phyloP scores from a whole-genome alignment of 306 rosid species.

The Vigna nakashimae region DNA sequence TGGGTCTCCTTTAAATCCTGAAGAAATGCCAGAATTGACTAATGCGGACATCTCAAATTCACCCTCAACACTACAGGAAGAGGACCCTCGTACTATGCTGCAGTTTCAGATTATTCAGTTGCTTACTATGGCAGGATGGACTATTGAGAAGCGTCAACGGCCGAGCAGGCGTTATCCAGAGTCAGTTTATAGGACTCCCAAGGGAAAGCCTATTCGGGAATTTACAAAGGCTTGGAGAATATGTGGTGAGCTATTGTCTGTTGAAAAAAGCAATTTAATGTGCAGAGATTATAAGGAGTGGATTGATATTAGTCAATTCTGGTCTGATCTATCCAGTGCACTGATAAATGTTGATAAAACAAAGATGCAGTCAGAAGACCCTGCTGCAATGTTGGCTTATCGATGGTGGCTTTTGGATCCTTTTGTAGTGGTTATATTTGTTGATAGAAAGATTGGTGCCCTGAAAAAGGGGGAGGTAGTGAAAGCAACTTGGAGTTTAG shows the following conservation, averaged over 20 bases:
- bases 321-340: constrained; percentile 75
- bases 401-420: constrained; percentile 90
- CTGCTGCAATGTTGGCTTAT: constrained; percentile 60
- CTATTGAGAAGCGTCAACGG: constrained; percentile 76
- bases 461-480: constrained; percentile 87
- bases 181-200: constrained; percentile 80
- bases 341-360: constrained; percentile 64
- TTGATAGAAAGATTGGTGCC: constrained; percentile 81
- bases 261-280: constrained; percentile 49
- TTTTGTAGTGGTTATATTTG: constrained; percentile 67
- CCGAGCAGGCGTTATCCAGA: constrained; percentile 71
- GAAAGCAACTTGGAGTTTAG: constrained; percentile 59
- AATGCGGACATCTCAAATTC: constrained; percentile 50
- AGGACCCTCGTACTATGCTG: constrained; percentile 72
- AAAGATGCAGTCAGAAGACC: constrained; percentile 49
- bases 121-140: constrained; percentile 84
- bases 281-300: constrained; percentile 66
- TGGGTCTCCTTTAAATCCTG: constrained; percentile 59
- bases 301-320: constrained; percentile 71
- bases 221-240: constrained; percentile 87
- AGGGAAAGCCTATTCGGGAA: constrained; percentile 78
- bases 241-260: constrained; percentile 78
- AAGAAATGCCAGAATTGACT: constrained; percentile 56
- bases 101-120: constrained; percentile 62
- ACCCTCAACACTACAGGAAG: constrained; percentile 52